phyloP scores from a whole-genome alignment of 2,329 filamentous ascomycete genomes.

The Dactylellina haptotyla region DNA sequence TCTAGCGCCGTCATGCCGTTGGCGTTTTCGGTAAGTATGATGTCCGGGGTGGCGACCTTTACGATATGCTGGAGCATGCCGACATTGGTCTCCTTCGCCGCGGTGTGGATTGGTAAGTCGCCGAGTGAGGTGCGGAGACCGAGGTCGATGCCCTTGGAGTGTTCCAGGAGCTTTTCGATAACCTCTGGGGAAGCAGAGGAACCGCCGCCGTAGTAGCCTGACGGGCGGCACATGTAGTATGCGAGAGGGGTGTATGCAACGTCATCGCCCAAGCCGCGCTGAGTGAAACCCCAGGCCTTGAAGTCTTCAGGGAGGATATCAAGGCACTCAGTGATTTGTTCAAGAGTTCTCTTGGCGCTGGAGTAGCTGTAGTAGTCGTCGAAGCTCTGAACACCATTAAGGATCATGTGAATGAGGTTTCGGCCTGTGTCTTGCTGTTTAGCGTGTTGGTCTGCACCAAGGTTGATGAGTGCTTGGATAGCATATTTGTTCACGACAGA shows the following conservation, averaged over 20 bases:
- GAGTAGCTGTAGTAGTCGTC: slow-evolving; percentile 55
- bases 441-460: slow-evolving; percentile 74
- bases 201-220: slow-evolving; percentile 45
- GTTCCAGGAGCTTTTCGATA: slow-evolving; percentile 66
- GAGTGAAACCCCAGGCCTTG: slow-evolving; percentile 62
- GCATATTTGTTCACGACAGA: slow-evolving; percentile 67
- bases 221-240: slow-evolving; percentile 68
- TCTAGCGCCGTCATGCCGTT: slow-evolving; percentile 57
- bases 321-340: slow-evolving; percentile 65
- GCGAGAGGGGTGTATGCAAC: slow-evolving; percentile 69
- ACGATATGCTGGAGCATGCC: slow-evolving; percentile 31
- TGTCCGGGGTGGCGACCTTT: slow-evolving; percentile 58
- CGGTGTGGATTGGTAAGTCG: slow-evolving; percentile 63
- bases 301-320: slow-evolving; percentile 70
- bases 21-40: slow-evolving; percentile 56
- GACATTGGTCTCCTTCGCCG: slow-evolving; percentile 23
- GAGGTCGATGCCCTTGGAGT: slow-evolving; percentile 68
- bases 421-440: slow-evolving; percentile 69
- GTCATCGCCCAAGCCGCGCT: slow-evolving; percentile 70
- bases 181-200: slow-evolving; percentile 61
- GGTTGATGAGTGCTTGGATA: slow-evolving; percentile 70
- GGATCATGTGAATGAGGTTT: slow-evolving; percentile 75
- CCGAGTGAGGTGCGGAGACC: slow-evolving; percentile 63
- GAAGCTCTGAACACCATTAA: slow-evolving; percentile 60
- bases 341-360: not conserved